phyloP scores from a whole-genome alignment of 306 rosid genomes.

The Elaeagnus macrophylla region DNA sequence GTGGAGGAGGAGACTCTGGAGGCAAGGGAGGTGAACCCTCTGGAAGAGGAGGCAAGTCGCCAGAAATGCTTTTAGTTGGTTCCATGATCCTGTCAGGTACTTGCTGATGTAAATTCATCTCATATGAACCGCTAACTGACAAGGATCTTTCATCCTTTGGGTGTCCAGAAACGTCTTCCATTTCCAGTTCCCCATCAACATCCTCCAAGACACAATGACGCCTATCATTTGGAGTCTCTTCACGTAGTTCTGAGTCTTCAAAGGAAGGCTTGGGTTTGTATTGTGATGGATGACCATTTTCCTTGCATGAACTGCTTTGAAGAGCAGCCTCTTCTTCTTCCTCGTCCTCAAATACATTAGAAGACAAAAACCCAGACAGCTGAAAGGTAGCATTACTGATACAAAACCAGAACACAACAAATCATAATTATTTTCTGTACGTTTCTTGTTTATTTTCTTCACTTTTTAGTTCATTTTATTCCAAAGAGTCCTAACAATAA shows the following conservation, averaged over 20 bases:
- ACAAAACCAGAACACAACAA: slow-evolving; percentile 13
- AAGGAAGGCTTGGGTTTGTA: slow-evolving; percentile 30
- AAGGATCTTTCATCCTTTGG: slow-evolving; percentile 61
- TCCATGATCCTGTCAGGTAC: slow-evolving; percentile 34
- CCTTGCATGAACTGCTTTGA: slow-evolving; percentile 46
- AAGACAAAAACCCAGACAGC: slow-evolving; percentile 77
- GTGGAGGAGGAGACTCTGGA: slow-evolving; percentile 81
- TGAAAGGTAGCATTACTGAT: slow-evolving; percentile 96
- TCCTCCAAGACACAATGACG: slow-evolving; percentile 93
- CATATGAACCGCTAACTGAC: slow-evolving; percentile 31
- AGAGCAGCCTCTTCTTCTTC: slow-evolving; percentile 52
- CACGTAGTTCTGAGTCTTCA: slow-evolving; percentile 62
- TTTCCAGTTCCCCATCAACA: slow-evolving; percentile 95
- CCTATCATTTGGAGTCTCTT: slow-evolving; percentile 77
- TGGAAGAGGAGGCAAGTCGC: slow-evolving; percentile 38
- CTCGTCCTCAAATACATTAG: slow-evolving; percentile 74
- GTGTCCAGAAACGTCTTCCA: slow-evolving; percentile 98
- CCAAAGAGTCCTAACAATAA: too few species aligned
- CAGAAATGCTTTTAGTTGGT: slow-evolving; percentile 30
- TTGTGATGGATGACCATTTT: slow-evolving; percentile 40
- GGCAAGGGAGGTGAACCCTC: slow-evolving; percentile 96
- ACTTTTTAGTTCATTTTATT: too few species aligned
- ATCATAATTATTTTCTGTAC: slow-evolving; percentile 1
- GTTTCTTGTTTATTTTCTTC: too few species aligned
- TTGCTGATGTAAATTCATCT: slow-evolving; percentile 37